Evolutionary conservation across 2,329 filamentous ascomycete species (phyloP), one percentile per base, ranked within the genome.

Genomic region (Pyrenochaeta sp.): DNA sequence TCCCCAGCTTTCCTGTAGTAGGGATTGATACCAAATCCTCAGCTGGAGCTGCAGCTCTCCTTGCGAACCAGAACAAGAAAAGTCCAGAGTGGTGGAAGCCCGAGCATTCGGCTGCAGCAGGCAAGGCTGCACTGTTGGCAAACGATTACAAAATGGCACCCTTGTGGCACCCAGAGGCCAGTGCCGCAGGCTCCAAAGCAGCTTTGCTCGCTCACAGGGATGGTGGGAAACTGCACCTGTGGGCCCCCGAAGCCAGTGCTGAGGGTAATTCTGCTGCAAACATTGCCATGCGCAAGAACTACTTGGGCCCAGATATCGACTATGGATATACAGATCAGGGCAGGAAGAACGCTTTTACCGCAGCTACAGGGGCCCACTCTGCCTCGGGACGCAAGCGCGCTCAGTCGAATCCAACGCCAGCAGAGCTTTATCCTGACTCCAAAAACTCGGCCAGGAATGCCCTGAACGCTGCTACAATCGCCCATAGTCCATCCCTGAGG

Each of bases 301-400:
- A 75, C 34, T 67, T 81, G 39, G 80, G 78, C 59, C 78, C 81
- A 5, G 77, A 81, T 54, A 71, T 79, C 28, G 81, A 82, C 68
- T 79, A 80, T 61, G 80, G 80, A 36, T 80, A 81, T 62, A 82
- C 78, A 22, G 78, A 77, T 9, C 77, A 88, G 27, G 84, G 85
- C 44, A 84, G 83, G 36, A 85, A 86, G 59, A 88, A 86, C 58
- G 92, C 92, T 1, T 81, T 94, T 46, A 80, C 86, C 36, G 92
- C 92, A 42, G 93, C 92, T 12, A 90, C 89, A 49, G 91, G 88
- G 28, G 92, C 92, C n/a, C 88, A 92, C 79, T 82, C 86, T 28
- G 82, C 68, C 8, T 71, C 70, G 13, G 61, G 80, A 46, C 84
- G 89, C 56, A 85, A 84, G 58, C 84, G 91, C 60, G 85, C 91